These are phyloP conservation scores for Sphagnum fallax DNA, from an alignment of 228 moss, liverwort and hornwort species.

Conservation along the genomic window DNA sequence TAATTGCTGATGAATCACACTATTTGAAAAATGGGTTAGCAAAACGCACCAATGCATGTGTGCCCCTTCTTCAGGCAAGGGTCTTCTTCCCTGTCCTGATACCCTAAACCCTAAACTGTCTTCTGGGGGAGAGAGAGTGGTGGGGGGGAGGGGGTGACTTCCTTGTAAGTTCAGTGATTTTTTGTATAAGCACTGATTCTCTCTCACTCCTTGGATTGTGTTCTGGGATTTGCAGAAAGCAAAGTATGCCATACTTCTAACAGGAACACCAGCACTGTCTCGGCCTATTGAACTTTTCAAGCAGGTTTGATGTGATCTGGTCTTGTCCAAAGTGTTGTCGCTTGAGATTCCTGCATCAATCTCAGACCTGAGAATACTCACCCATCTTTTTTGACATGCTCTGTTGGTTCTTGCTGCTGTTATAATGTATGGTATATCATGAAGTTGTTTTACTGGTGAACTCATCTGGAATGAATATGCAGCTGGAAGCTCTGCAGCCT, in stretches of 20 bases:
- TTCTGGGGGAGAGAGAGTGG: too few relatives aligned
- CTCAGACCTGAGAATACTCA: too few relatives aligned
- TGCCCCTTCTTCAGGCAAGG: conserved; percentile 84
- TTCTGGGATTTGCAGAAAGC: conserved; percentile 62
- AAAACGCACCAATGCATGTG: conserved; percentile 91
- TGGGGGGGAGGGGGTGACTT: too few relatives aligned
- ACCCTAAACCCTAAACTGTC: neutral
- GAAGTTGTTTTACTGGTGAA: too few relatives aligned
- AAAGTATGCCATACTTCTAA: conserved; percentile 88
- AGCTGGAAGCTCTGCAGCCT: conserved; percentile 97
- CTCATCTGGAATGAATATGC: conserved; percentile 5
- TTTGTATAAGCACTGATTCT: too few relatives aligned
- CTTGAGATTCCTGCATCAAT: too few relatives aligned
- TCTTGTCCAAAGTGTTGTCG: neutral
- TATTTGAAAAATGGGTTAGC: conserved; percentile 96
- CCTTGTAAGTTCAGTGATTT: too few relatives aligned
- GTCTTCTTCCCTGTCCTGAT: neutral
- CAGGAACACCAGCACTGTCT: conserved; percentile 93
- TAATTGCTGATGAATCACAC: conserved; percentile 97
- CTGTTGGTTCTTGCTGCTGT: too few relatives aligned
- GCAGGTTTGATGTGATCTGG: conserved; percentile 40
- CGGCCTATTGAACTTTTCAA: conserved; percentile 97
- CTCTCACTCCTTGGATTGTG: too few relatives aligned
- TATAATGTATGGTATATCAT: too few relatives aligned
- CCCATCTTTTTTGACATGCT: too few relatives aligned